These are phyloP conservation scores for Pichia terricola DNA, from an alignment of 1,139 yeast genomes.

Conservation along the genomic window DNA sequence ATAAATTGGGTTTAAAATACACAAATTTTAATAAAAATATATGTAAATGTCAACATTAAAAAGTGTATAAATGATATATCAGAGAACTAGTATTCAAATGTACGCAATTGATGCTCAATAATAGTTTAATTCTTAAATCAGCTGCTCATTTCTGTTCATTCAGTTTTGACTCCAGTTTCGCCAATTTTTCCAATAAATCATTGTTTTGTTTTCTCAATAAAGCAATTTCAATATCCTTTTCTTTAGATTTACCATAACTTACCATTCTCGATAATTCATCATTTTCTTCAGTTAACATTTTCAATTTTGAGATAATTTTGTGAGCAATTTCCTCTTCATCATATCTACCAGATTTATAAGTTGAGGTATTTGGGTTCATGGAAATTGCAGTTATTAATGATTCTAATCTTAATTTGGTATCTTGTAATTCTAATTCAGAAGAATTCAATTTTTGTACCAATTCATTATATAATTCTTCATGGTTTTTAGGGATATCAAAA, in stretches of 20 bases:
- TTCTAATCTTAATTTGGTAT: constrained; percentile 54
- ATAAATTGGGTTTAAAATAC: too few species aligned
- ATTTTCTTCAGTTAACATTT: constrained; percentile 59
- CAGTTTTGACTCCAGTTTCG: constrained; percentile 21
- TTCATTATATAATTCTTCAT: constrained; percentile 39
- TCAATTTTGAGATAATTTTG: constrained; percentile 56
- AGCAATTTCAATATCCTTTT: constrained; percentile 60
- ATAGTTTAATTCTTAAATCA: too few species aligned
- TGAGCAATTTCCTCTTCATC: constrained; percentile 76
- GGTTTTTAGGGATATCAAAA: constrained; percentile 33
- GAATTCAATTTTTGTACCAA: constrained; percentile 41
- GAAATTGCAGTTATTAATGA: constrained; percentile 49
- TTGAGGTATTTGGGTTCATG: constrained; percentile 32
- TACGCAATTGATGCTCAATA: too few species aligned
- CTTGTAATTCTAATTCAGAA: constrained; percentile 47
- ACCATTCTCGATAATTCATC: constrained; percentile 60
- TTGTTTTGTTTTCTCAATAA: constrained; percentile 43
- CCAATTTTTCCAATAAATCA: constrained; percentile 30
- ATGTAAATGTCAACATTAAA: too few species aligned
- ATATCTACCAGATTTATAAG: constrained; percentile 43
- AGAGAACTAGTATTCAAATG: too few species aligned
- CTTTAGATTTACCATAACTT: constrained; percentile 64
- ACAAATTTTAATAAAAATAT: too few species aligned
- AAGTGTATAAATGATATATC: too few species aligned
- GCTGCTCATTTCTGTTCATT: constrained; percentile 11